Percentiles rank a stretch among this genome's conserved stretches.
phyloP scores from a whole-genome alignment of 2,329 filamentous ascomycete genomes.

The Aschersonia sp. region DNA sequence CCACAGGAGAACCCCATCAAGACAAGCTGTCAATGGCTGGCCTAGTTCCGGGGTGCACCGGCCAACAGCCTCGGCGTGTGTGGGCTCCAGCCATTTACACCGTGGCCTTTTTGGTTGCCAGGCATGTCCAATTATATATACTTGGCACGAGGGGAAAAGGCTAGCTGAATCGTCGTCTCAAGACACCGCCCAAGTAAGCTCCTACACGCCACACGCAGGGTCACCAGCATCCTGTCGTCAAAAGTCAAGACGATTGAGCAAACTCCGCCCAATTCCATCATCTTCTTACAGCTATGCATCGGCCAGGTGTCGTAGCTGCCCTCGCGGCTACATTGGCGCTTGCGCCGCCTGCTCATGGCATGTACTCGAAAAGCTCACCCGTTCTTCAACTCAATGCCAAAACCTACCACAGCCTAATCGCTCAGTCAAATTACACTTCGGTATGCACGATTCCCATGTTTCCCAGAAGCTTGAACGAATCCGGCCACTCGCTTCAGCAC shows the following conservation, averaged over 20 bases:
- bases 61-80: neutral
- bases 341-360: conserved; percentile 48
- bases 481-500: neutral
- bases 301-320: conserved; percentile 30
- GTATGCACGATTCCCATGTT: conserved; percentile 33
- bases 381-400: conserved; percentile 71
- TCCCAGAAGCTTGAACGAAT: neutral
- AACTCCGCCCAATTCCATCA: neutral
- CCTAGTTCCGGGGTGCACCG: neutral
- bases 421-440: conserved; percentile 80
- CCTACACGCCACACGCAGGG: too few relatives aligned
- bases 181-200: too few relatives aligned
- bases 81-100: conserved; percentile 4
- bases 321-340: conserved; percentile 45
- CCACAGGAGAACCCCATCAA: too few relatives aligned
- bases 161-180: too few relatives aligned
- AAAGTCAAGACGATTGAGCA: too few relatives aligned
- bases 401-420: conserved; percentile 70
- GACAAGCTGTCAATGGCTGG: neutral
- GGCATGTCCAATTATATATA: neutral
- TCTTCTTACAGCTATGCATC: conserved; percentile 29
- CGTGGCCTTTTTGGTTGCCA: conserved; percentile 15
- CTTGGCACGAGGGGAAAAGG: too few relatives aligned
- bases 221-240: too few relatives aligned
- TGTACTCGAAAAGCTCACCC: conserved; percentile 78